Evolutionary conservation across 768 basidiomycete genomes (phyloP), one percentile per base, ranked within the genome.

Genomic region (Russula sp.): DNA sequence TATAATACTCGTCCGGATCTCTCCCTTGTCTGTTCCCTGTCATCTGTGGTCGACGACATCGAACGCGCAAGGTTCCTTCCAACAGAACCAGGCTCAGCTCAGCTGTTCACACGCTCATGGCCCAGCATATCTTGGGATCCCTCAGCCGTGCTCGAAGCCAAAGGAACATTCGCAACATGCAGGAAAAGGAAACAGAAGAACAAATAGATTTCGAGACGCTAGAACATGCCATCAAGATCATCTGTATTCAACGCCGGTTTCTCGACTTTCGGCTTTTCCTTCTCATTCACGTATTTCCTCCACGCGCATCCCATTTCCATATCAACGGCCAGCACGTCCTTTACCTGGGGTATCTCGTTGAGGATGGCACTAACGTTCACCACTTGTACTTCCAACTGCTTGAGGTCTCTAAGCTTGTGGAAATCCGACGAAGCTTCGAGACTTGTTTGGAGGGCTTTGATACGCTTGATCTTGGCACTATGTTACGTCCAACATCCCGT

Each of bases 161-260:
- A 32, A 5, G 20, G 10, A 39, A 54, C 5, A 38, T 20, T 4
- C 32, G 58, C 34, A 7, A 3, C 7, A 20, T 20, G 18, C 29
- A 18, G 29, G 16, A 1, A 10, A 41, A 11, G 34, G 8, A 16
- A 18, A 7, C 13, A 35, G 5, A 3, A 43, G 22, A 38, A 9
- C 36, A 47, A 22, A 29, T 2, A 29, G n/a, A 11, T 38, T 56
- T n/a, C 32, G 42, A 32, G 11, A 20, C 25, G 3, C 48, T 56
- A 56, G n/a, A 18, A 56, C n/a, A 51, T 2, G 9, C 3, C 35
- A 8, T 62, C 61, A 11, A 62, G 49, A 35, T 62, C 61, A 8
- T 52, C 56, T 1, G 50, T 53, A 36, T 62, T 62, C 45, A 62
- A 38, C 51, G 35, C 50, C 14, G 61, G 61, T 25, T 58, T 62